Base-by-base conservation (phyloP, 805 yeast genomes). In the Saturnispora diversa region DNA sequence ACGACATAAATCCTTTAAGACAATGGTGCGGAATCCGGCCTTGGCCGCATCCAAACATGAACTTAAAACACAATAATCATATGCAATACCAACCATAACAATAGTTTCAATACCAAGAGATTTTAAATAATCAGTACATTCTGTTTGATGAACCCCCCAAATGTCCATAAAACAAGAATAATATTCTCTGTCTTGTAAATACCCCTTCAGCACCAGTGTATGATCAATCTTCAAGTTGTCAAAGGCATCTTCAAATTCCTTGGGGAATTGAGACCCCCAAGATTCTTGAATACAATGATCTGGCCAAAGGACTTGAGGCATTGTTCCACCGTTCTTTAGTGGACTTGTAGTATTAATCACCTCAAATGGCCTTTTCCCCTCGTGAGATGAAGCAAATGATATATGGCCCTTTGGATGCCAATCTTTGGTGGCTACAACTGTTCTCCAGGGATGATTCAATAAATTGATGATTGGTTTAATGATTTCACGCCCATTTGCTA, bases 141-240 rank as follows among this genome's bases (percentile, higher is more conserved):
- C 88, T 0, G 97, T 87, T 31, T 74, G 65, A 52, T 81, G 80
- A 21, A 73, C 52, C 21, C 74, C 69, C 90, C 95, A 84, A 22
- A 75, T 69, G 59, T 88, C 97, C 39, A 70, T 66, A 56, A 88
- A 88, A 22, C 94, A 87, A 12, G 95, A 86, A 54, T 86, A 88
- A 56, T 80, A 86, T 56, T 88, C 97, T 16, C 92, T 60, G 49
- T 84, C 87, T 20, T 63, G 64, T 22, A 80, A 58, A 44, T 68
- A 70, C 0, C 97, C 97, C 60, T 90, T 88, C 43, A 69, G 67
- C 6, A 88, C 76, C 2, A 75, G 43, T 21, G 58, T 55, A 43
- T 64, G 62, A 31, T 68, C 32, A 4, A 42, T 28, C 9, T 46
- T 20, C 27, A 50, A 20, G 17, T 44, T 15, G 2, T 47, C 45